Evolutionary conservation across 257 asterid genomes (phyloP).

Genomic region (Galeopsis tetrahit): DNA sequence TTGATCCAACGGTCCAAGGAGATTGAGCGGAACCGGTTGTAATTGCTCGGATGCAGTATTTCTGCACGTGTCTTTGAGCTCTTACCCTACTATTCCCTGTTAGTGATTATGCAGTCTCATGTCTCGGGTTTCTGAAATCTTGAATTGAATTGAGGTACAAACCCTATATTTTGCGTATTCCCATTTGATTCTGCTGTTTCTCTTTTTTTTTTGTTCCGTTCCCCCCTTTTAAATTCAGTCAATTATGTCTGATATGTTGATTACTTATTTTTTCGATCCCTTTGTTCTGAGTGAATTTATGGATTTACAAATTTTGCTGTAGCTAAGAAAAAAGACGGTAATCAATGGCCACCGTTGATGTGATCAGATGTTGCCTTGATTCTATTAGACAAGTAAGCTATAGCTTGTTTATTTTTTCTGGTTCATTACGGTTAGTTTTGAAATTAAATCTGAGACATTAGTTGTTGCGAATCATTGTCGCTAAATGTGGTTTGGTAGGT

Average conservation of each 20-base stretch:
- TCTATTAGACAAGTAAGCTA: slow-evolving; percentile 79
- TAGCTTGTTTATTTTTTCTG: not conserved
- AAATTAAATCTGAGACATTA: slow-evolving; percentile 6
- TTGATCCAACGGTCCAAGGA: not conserved
- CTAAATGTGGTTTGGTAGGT: slow-evolving; percentile 8
- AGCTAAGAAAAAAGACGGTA: slow-evolving; percentile 28
- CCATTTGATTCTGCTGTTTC: slow-evolving; percentile 8
- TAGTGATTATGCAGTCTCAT: slow-evolving; percentile 27
- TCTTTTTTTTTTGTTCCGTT: not conserved
- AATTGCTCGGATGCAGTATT: not conserved
- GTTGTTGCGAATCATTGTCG: not conserved
- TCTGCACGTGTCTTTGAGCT: slow-evolving; percentile 18
- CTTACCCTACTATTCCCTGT: slow-evolving; percentile 7
- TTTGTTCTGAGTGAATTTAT: slow-evolving; percentile 18
- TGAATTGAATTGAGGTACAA: slow-evolving; percentile 10
- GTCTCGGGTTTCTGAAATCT: slow-evolving; percentile 22
- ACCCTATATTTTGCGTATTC: slow-evolving; percentile 21
- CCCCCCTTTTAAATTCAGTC: not conserved
- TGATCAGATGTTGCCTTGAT: slow-evolving; percentile 85
- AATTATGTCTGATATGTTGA: not conserved
- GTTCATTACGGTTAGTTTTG: slow-evolving; percentile 6
- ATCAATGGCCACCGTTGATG: slow-evolving; percentile 71
- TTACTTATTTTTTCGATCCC: slow-evolving; percentile 3
- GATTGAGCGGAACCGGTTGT: too few relatives aligned
- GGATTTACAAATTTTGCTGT: slow-evolving; percentile 1